Base-by-base conservation (phyloP, 2,329 filamentous ascomycete genomes). In the Apiospora sp. region DNA sequence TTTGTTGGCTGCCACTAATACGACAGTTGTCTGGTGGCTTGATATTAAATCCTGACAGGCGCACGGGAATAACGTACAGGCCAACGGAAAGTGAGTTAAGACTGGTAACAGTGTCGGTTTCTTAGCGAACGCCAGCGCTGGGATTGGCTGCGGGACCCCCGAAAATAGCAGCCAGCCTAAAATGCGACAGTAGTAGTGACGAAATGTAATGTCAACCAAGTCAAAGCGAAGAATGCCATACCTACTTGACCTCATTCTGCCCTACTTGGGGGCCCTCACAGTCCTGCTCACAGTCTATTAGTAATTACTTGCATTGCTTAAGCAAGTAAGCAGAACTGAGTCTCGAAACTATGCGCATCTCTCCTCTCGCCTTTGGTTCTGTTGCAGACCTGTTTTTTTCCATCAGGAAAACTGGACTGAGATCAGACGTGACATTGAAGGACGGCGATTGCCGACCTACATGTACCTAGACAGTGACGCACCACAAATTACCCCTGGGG, bases 401-500 rank as follows among this genome's bases (percentile, higher is more conserved):
- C 37, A 10, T 8, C 8, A 41, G 7, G 37, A n/a, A 49, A 22
- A 22, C 22, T n/a, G 46, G 22, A 49, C 46, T 22, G 46, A 8
- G 46, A 22, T n/a, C 19, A 22, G 46, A n/a, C n/a, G 46, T n/a
- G 46, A 14, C 44, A 19, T 7, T 22, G 44, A 46, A 46, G 44
- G 16, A n/a, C 16, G 44, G 44, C 44, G 22, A 22, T 49, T 49
- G 22, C 22, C 22, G n/a, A n/a, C 46, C 46, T 22, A 49, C 37
- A 41, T 41, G 37, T 27, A 30, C 14, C 3, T 24, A 14, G 24
- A 54, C 51, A 37, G 54, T 61, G 54, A 61, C 27, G 54, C 54
- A 64, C 58, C 58, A 64, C 58, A 64, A 64, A 64, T 24, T 41
- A 37, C 58, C 58, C 58, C 58, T 64, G 58, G 58, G 58, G 58